phyloP scores from a whole-genome alignment of 805 yeast genomes.

The Wickerhamiella sergipiensis region DNA sequence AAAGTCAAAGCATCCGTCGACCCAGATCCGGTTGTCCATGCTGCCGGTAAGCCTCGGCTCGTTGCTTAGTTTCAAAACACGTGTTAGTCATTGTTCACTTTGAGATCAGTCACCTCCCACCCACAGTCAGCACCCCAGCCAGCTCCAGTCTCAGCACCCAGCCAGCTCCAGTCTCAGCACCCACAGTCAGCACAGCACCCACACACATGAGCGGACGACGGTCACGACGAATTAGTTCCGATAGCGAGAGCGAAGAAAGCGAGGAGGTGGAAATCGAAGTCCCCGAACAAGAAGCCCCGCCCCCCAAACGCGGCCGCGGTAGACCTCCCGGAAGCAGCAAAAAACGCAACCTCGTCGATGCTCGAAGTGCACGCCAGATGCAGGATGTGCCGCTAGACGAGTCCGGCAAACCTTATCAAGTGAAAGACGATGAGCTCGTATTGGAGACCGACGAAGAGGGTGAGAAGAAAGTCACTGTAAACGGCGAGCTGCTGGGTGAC shows the following conservation, averaged over 20 bases:
- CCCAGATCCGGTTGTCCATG: slow-evolving; percentile 50
- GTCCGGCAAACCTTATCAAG: slow-evolving; percentile 50
- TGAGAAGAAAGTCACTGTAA: slow-evolving; percentile 49
- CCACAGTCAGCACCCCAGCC: no score
- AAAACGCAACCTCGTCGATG: slow-evolving; percentile 10
- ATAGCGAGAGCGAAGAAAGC: slow-evolving; percentile 2
- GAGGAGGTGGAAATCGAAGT: not conserved
- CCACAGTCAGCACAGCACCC: not conserved
- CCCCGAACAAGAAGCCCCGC: slow-evolving; percentile 9
- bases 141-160: no score
- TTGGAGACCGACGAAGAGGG: slow-evolving; percentile 71
- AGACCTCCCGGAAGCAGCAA: slow-evolving; percentile 18
- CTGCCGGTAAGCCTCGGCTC: no score
- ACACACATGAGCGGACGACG: not conserved
- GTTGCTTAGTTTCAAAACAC: not conserved
- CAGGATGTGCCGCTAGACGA: slow-evolving; percentile 38
- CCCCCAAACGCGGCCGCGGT: slow-evolving; percentile 14
- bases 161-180: no score
- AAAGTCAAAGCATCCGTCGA: slow-evolving; percentile 96
- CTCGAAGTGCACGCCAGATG: slow-evolving; percentile 11
- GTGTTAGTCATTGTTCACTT: not conserved
- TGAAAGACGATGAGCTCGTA: slow-evolving; percentile 64
- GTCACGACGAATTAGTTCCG: not conserved
- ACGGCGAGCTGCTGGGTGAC: slow-evolving; percentile 58
- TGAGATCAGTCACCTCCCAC: no score